Base-by-base conservation (phyloP, 2,329 filamentous ascomycete genomes). In the Thielaviopsis musarum region DNA sequence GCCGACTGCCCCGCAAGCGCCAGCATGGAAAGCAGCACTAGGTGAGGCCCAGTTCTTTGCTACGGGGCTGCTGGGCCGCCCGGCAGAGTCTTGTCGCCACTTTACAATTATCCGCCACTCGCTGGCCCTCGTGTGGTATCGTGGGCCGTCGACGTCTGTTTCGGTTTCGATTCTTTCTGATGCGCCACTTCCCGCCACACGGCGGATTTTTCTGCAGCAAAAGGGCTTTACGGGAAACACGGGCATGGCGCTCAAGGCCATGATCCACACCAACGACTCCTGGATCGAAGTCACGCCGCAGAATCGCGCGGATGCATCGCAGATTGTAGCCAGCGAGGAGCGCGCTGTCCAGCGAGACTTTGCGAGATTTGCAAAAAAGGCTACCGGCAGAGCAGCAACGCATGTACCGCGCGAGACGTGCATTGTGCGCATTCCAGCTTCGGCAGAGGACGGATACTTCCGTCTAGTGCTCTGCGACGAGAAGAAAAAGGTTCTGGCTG, bases 281-380 rank as follows among this genome's bases (percentile, higher is more conserved):
- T 88, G 85, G 84, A 72, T 87, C 13, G 77, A 88, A 61, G 83
- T 87, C 2, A 88, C 85, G 0, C 85, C 85, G 0, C 71, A 72
- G 0, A 69, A 74, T 1, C 72, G 73, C 22, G 74, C 78, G 0
- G 66, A 68, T 0, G 65, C 73, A 0, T 70, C 76, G 0, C 75
- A 83, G 54, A 65, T 87, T 1, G 70, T 76, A 0, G 71, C 74
- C 0, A 70, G 70, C 0, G 81, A 86, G 41, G 85, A 87, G 66
- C 75, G 84, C 2, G 80, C 76, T 0, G 85, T 84, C 71, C 83
- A 87, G 67, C 74, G 84, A 41, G 85, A 88, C 65, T 78, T 87
- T 34, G 73, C 72, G 54, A 78, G 80, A n/a, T 85, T 87, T 38
- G 65, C 72, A 1, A 84, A 81, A 62, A 84, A 79, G 63, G 75